Percentiles rank a stretch among this genome's conserved stretches.
Conservation (phyloP, 345 rosid genomes). For the Arabis hirsuta region DNA sequence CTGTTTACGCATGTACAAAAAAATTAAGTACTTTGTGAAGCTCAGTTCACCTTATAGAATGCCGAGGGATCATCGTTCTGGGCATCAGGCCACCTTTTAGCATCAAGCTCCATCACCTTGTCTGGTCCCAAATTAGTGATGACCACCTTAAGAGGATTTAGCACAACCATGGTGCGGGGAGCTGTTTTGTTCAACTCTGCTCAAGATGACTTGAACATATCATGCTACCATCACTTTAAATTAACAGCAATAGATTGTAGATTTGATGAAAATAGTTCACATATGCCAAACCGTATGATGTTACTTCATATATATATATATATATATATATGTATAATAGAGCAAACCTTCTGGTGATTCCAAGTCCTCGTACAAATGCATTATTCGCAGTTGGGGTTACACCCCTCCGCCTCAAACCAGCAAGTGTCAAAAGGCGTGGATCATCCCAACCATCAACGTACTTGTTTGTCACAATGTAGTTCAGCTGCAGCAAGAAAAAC, state of each 20-base stretch:
- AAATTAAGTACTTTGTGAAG: conserved; percentile 3
- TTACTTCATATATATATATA: too few species aligned
- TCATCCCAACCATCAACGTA: conserved; percentile 99
- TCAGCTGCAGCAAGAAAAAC: conserved; percentile 58
- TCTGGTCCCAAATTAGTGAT: conserved; percentile 77
- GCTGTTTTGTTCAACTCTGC: conserved; percentile 89
- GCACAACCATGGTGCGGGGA: conserved; percentile 83
- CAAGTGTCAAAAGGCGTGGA: conserved; percentile 95
- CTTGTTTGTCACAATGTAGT: conserved; percentile 75
- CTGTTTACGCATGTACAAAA: background rate
- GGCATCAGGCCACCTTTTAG: conserved; percentile 96
- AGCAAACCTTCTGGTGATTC: conserved; percentile 90
- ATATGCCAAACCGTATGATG: background rate
- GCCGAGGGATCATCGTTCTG: conserved; percentile 67
- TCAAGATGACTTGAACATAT: conserved; percentile 88
- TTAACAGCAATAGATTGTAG: conserved; percentile 16
- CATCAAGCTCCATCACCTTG: conserved; percentile 70
- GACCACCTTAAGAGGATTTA: conserved; percentile 86
- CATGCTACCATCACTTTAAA: conserved; percentile 78
- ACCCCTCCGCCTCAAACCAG: conserved; percentile 94
- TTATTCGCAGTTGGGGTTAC: conserved; percentile 84
- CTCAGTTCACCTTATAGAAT: conserved; percentile 75
- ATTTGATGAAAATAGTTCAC: conserved; percentile 6
- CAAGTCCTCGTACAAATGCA: conserved; percentile 89
- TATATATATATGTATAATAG: background rate